Conservation (phyloP, 495 filamentous ascomycete genomes). For the Xylaria flabelliformis region DNA sequence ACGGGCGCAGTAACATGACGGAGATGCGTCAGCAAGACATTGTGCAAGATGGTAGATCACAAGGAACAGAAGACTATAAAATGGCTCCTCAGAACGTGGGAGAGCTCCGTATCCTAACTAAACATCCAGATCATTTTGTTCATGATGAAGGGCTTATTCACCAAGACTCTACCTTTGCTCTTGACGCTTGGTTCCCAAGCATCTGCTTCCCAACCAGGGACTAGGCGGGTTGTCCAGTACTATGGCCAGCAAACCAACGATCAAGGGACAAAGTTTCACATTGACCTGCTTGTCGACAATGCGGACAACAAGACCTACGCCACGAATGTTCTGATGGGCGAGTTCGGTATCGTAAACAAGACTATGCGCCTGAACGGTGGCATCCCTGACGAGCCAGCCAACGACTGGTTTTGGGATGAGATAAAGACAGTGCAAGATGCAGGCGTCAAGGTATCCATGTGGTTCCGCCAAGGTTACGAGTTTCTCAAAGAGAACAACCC, state of each 20-base stretch:
- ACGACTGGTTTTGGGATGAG: conserved; percentile 63
- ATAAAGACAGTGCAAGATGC: conserved; percentile 58
- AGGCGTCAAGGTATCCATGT: conserved; percentile 69
- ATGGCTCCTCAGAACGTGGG: neutral
- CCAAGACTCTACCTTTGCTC: neutral
- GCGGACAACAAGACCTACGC: conserved; percentile 7
- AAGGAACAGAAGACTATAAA: conserved; percentile 9
- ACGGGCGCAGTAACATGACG: neutral
- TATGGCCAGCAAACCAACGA: neutral
- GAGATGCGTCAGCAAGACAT: neutral
- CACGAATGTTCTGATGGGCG: conserved; percentile 13
- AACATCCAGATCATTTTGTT: neutral
- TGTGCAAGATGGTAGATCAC: neutral
- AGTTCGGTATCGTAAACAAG: conserved; percentile 1
- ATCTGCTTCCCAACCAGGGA: neutral
- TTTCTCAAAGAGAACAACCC: conserved; percentile 50
- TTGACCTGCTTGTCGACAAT: conserved; percentile 12
- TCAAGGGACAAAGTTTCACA: conserved; percentile 5
- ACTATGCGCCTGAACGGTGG: neutral
- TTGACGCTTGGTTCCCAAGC: conserved; percentile 6
- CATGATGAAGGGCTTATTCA: conserved; percentile 9
- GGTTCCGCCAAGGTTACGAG: conserved; percentile 70
- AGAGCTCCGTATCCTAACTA: neutral
- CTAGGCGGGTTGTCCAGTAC: conserved; percentile 7
- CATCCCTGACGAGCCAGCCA: conserved; percentile 49